Base-by-base conservation (phyloP, 441 rosid species). In the Erodium chrysanthum region DNA sequence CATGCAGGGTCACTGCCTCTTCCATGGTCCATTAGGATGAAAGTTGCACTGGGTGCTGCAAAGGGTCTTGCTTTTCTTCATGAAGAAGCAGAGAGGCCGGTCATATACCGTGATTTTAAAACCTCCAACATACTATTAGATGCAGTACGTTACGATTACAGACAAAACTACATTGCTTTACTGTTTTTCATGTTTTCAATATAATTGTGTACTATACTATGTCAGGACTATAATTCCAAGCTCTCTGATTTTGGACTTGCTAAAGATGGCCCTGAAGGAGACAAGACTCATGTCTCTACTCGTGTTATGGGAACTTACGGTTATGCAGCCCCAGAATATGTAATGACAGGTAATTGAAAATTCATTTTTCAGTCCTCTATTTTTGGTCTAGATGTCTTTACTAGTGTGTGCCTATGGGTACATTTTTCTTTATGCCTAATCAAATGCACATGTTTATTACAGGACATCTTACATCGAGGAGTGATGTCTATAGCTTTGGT, bases 11-110 rank as follows among this genome's bases (percentile, higher is more conserved):
- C 94, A 5, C 78, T 89, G 70, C 97, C 97, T 73, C 97, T 91
- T 79, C 92, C 94, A 10, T 91, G 97, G 97, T 80, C 89, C 69
- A 84, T 84, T 72, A 83, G 97, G 78, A 91, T 91, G 97, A 89
- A 86, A 84, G 86, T 91, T 68, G 97, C 97, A 1, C 76, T 88
- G 44, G 97, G 96, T 72, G 97, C 97, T 66, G 97, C 97, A 7
- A 89, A 83, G 71, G 97, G 97, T 76, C 94, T 91, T 68, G 81
- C 91, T 18, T 91, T 91, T 81, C 97, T 91, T 68, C 97, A 91
- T 29, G 94, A 91, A 78, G 97, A 89, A 80, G 92, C 96, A 14
- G 88, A 87, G 74, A 91, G 89, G 78, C 96, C 91, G 0, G 97
- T 91, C 58, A 91, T 91, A 65, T 91, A 91, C 79, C 92, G 97